Percentiles rank a stretch among this genome's conserved stretches.
Evolutionary conservation across 164 flowering plant genomes (phyloP).

Genomic region (Vitis amurensis): DNA sequence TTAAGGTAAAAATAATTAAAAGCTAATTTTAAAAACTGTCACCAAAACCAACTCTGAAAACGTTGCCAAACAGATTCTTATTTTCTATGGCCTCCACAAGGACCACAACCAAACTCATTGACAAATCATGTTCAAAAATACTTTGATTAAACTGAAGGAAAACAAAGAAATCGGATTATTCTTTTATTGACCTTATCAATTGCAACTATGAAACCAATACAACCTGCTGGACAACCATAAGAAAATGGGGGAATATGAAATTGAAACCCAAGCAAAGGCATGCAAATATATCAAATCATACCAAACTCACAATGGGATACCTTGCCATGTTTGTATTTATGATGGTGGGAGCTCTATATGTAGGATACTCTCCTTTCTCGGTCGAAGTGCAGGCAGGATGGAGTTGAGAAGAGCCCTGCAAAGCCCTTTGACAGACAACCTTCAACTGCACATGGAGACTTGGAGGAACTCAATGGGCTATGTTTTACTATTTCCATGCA

Average conservation of each 20-base stretch:
- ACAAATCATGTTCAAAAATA: neutral
- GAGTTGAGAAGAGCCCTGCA: conserved; percentile 59
- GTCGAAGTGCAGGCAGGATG: conserved; percentile 42
- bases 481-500: conserved; percentile 34
- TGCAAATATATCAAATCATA: neutral
- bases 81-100: no score
- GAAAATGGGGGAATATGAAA: neutral
- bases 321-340: neutral
- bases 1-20: no score
- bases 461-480: conserved; percentile 26
- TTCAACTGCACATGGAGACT: conserved; percentile 70
- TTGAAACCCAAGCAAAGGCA: neutral
- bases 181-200: neutral
- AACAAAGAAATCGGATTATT: neutral
- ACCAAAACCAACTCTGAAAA: no score
- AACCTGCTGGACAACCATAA: neutral
- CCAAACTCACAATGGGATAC: neutral
- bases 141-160: neutral
- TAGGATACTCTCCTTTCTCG: conserved; percentile 40
- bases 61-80: no score
- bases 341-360: conserved; percentile 7
- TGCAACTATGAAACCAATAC: neutral
- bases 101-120: no score
- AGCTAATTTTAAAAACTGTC: no score
- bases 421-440: conserved; percentile 70